These are phyloP conservation scores for Quercus robur DNA, from an alignment of 306 rosid genomes.

Conservation along the genomic window DNA sequence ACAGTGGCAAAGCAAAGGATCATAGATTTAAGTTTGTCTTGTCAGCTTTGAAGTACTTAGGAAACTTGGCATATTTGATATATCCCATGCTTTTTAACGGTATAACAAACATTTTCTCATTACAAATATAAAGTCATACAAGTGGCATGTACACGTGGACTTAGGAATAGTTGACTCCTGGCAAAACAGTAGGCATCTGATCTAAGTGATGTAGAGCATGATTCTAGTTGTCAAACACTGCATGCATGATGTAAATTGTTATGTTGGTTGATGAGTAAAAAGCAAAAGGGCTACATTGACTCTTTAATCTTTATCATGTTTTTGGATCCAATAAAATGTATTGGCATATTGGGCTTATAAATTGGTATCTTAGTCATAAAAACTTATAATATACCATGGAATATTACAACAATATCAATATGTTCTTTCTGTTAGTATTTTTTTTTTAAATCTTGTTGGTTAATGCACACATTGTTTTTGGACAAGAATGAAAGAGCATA, in stretches of 20 bases:
- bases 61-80: slow-evolving; percentile 18
- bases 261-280: neutral
- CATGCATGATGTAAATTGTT: neutral
- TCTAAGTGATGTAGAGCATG: neutral
- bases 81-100: slow-evolving; percentile 35
- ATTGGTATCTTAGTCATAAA: no score
- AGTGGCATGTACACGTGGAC: slow-evolving; percentile 26
- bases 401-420: no score
- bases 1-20: slow-evolving; percentile 40
- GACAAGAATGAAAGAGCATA: no score
- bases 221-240: neutral
- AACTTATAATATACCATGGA: no score
- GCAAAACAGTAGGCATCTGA: slow-evolving; percentile 24
- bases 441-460: no score
- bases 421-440: no score
- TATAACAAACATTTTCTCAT: slow-evolving; percentile 25
- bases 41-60: slow-evolving; percentile 18
- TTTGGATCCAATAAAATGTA: no score
- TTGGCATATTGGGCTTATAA: no score
- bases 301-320: no score
- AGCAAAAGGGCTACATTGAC: no score
- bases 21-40: slow-evolving; percentile 10
- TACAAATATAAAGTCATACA: slow-evolving; percentile 4
- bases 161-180: slow-evolving; percentile 17
- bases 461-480: no score